Evolutionary conservation across 73 alveolate genomes (phyloP).

Genomic region (Stentor coeruleus): DNA sequence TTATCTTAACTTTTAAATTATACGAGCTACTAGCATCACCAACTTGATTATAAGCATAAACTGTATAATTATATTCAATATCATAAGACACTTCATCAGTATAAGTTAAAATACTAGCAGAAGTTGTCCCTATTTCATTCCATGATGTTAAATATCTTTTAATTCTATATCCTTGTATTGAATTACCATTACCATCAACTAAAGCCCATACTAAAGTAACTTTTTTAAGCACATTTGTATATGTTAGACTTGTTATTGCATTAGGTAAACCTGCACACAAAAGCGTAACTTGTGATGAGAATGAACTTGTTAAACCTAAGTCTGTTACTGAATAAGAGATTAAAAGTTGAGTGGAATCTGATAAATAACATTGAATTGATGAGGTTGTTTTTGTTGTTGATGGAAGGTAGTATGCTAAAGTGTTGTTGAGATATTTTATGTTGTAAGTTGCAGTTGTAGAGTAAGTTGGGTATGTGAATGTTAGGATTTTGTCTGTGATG

Average conservation of each 20-base stretch:
- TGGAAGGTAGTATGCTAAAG: background rate
- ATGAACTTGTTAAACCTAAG: background rate
- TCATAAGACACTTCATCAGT: background rate
- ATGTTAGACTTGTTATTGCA: background rate
- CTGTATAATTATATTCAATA: background rate
- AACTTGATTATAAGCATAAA: background rate
- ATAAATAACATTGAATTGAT: background rate
- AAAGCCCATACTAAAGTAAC: background rate
- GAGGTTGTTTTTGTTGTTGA: background rate
- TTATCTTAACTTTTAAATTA: background rate
- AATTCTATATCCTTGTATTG: constrained; percentile 4
- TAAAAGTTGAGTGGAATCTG: background rate
- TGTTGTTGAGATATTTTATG: background rate
- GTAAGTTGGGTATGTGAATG: background rate
- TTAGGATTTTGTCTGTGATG: background rate
- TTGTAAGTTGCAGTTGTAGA: background rate
- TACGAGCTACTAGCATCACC: background rate
- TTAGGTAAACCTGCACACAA: constrained; percentile 14
- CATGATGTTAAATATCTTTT: background rate
- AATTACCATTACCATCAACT: background rate
- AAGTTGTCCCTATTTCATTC: background rate
- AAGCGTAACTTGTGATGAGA: background rate
- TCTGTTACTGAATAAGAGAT: background rate
- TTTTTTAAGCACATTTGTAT: background rate
- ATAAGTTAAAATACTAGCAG: background rate